A percentile compares a stretch with the other conserved stretches of the same genome.
Evolutionary conservation across 108 stramenopile genomes (phyloP).

Genomic region (Discostella stelligeroides): DNA sequence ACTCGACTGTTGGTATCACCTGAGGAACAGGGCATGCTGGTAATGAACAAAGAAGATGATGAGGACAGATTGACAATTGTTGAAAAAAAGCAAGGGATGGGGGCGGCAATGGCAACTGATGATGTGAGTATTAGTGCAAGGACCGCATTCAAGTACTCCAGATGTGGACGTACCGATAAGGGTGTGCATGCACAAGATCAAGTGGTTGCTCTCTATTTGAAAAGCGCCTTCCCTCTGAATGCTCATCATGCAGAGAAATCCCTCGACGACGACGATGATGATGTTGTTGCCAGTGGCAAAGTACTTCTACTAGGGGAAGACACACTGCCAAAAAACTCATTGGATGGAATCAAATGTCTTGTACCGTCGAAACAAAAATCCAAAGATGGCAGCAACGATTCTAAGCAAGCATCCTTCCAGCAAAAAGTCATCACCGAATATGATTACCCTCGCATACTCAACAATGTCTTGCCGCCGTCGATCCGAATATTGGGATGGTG

Average conservation of each 20-base stretch:
- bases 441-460: constrained; percentile 92
- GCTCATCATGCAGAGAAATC: constrained; percentile 36
- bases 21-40: constrained; percentile 23
- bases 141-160: constrained; percentile 70
- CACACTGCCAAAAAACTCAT: constrained; percentile 69
- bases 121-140: constrained; percentile 13
- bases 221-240: constrained; percentile 70
- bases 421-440: constrained; percentile 69
- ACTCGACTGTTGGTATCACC: constrained; percentile 69
- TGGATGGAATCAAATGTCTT: constrained; percentile 53
- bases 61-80: constrained; percentile 1
- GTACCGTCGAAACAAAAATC: constrained; percentile 48
- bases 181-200: constrained; percentile 97
- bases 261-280: constrained; percentile 26
- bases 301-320: no score
- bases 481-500: constrained; percentile 96
- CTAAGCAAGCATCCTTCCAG: constrained; percentile 15
- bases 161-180: constrained; percentile 96
- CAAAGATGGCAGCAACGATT: constrained; percentile 22
- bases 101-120: not conserved
- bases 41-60: not conserved
- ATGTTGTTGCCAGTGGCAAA: no score
- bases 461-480: constrained; percentile 88
- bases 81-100: no score
- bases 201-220: constrained; percentile 85